Evolutionary conservation across 78 protist genomes (phyloP), one percentile per base, ranked within the genome.

Genomic region (Dictyostelium citrinum): DNA sequence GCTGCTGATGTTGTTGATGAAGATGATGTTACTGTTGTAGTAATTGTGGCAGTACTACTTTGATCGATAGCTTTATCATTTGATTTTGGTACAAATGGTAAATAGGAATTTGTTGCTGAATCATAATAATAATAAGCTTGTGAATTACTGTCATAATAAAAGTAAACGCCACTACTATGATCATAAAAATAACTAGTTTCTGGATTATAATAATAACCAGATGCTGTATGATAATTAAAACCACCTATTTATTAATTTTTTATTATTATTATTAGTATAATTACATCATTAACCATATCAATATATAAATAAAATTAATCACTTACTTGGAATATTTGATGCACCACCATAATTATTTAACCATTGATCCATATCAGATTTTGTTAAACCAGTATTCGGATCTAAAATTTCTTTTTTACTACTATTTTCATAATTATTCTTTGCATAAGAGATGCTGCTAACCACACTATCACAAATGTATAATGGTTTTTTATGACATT

Each of bases 191-290:
- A 88, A 51, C 85, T 83, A 31, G 81, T 41, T 10, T 31, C 37
- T 12, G 93, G 12, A 35, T 77, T 78, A 45, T 88, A 88, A 45
- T 51, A 88, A 45, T 29, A 49, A 20, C 93, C 93, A n/a, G 93
- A 61, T 24, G 46, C 12, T 45, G 78, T 49, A 46, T 88, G 72
- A 35, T 29, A 24, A 14, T 46, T 16, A 78, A 16, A 88, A 60
- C 93, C 93, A 45, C 80, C 92, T 24, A 74, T 49, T 49, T 67
- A 45, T 83, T 27, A 16, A 55, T 55, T 14, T 29, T 0, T 31
- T 29, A 68, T 68, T 24, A 9, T 68, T 24, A 2, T 11, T 29
- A 29, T 29, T 60, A 68, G 0, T 49, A 39, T 1, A 14, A 14
- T 49, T 1, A 7, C 14, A 49, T 14, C 14, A 49, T 14, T 49